phyloP scores from a whole-genome alignment of 1,139 yeast species.

The Saccharomyces uvarum region DNA sequence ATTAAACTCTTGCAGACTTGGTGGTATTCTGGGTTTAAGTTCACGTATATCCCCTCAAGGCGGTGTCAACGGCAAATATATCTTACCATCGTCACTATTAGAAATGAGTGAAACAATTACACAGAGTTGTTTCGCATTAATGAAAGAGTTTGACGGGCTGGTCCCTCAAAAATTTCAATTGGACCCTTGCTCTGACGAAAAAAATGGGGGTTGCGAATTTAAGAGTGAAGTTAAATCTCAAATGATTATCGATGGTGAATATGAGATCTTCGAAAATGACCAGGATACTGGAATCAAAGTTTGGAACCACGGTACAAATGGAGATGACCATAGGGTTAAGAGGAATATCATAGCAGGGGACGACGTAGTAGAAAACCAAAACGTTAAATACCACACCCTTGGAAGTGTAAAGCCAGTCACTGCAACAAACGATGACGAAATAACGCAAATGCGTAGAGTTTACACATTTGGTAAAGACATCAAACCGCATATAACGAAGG shows the following conservation, averaged over 20 bases:
- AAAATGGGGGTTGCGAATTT: conserved; percentile 26
- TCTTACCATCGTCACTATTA: conserved; percentile 41
- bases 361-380: not conserved
- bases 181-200: conserved; percentile 32
- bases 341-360: not conserved
- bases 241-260: conserved; percentile 1
- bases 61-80: not conserved
- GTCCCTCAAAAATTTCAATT: conserved; percentile 40
- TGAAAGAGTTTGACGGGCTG: conserved; percentile 33
- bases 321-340: not conserved
- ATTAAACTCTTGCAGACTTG: conserved; percentile 65
- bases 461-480: not conserved
- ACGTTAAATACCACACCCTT: not conserved
- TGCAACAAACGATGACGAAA: not conserved
- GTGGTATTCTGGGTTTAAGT: conserved; percentile 66
- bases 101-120: conserved; percentile 55
- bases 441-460: not conserved
- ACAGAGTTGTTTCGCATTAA: conserved; percentile 55
- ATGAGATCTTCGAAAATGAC: not conserved
- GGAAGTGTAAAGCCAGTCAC: not conserved
- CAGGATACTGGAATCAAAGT: conserved; percentile 3
- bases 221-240: conserved; percentile 16
- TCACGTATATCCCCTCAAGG: conserved; percentile 43
- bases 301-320: not conserved
- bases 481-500: not conserved